These are phyloP conservation scores for Guadua angustifolia DNA, from an alignment of 176 grass and related monocot species.

Conservation along the genomic window DNA sequence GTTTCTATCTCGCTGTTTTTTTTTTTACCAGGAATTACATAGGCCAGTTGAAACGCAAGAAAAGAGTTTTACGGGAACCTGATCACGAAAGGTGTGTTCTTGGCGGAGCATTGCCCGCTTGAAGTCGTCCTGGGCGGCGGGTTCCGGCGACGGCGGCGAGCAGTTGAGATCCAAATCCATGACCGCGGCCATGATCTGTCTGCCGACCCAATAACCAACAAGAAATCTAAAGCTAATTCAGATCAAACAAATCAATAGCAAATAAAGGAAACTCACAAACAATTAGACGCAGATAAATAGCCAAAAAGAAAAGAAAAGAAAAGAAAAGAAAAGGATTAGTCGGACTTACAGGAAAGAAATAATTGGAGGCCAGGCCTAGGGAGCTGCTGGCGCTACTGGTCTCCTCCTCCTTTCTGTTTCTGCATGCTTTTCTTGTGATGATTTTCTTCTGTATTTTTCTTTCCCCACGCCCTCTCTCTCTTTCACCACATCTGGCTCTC, in stretches of 20 bases:
- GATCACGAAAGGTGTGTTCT: conserved; percentile 47
- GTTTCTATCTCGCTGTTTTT: not conserved
- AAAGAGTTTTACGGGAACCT: conserved; percentile 26
- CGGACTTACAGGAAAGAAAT: not conserved
- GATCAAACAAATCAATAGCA: conserved; percentile 15
- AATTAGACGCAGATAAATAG: not conserved
- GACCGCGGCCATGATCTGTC: conserved; percentile 21
- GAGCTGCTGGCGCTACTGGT: not conserved
- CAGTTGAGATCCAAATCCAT: conserved; percentile 62
- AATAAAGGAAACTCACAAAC: not conserved
- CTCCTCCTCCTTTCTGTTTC: not conserved
- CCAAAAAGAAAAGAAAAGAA: not conserved
- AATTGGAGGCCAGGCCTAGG: conserved; percentile 5
- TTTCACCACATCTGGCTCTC: conserved; percentile 13
- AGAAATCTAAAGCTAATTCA: conserved; percentile 4
- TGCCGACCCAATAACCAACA: not conserved
- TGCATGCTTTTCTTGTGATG: conserved; percentile 35
- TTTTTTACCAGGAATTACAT: not conserved
- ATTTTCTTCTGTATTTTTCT: not conserved
- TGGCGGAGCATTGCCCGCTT: conserved; percentile 56
- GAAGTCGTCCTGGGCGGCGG: conserved; percentile 35
- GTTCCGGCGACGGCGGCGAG: conserved; percentile 41
- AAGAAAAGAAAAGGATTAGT: not conserved
- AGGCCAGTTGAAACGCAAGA: not conserved
- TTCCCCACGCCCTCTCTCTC: not conserved